Conservation (phyloP, 2,329 filamentous ascomycete genomes). For the Xylaria sp. region DNA sequence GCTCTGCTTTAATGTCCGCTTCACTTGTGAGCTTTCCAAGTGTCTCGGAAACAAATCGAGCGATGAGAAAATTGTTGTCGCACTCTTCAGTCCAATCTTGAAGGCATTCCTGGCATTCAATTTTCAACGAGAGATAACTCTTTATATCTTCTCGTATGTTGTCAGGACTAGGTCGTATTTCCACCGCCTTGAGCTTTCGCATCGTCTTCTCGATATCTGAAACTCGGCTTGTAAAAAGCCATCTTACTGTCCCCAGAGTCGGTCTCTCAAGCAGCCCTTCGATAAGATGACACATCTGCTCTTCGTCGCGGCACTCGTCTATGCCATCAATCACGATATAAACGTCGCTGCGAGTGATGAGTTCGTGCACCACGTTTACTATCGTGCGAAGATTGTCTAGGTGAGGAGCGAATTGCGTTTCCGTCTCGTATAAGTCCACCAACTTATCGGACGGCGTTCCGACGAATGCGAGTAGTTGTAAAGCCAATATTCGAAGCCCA, state of each 20-base stretch:
- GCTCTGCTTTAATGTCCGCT: conserved; percentile 27
- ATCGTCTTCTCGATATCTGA: conserved; percentile 26
- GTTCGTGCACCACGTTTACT: conserved; percentile 28
- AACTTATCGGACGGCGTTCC: conserved; percentile 24
- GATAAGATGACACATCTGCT: conserved; percentile 9
- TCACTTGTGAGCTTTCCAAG: conserved; percentile 31
- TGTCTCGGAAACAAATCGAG: conserved; percentile 30
- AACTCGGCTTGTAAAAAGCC: conserved; percentile 31
- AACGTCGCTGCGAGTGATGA: conserved; percentile 26
- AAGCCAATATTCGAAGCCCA: conserved; percentile 27
- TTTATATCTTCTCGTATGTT: conserved; percentile 27
- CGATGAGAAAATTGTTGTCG: conserved; percentile 32
- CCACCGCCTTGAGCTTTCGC: conserved; percentile 24
- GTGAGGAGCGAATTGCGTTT: conserved; percentile 22
- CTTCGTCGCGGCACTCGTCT: conserved; percentile 33
- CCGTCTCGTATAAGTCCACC: conserved; percentile 26
- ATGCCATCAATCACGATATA: conserved; percentile 32
- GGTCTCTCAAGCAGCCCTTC: conserved; percentile 20
- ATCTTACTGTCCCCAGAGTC: conserved; percentile 25
- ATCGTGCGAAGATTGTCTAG: conserved; percentile 21
- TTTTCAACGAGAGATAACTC: conserved; percentile 22
- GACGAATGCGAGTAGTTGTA: conserved; percentile 30
- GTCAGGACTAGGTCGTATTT: conserved; percentile 16
- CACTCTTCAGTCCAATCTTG: conserved; percentile 18
- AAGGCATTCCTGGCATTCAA: conserved; percentile 23